These are phyloP conservation scores for Borovskyia barvae DNA, from an alignment of 208 protist genomes.

Conservation along the genomic window DNA sequence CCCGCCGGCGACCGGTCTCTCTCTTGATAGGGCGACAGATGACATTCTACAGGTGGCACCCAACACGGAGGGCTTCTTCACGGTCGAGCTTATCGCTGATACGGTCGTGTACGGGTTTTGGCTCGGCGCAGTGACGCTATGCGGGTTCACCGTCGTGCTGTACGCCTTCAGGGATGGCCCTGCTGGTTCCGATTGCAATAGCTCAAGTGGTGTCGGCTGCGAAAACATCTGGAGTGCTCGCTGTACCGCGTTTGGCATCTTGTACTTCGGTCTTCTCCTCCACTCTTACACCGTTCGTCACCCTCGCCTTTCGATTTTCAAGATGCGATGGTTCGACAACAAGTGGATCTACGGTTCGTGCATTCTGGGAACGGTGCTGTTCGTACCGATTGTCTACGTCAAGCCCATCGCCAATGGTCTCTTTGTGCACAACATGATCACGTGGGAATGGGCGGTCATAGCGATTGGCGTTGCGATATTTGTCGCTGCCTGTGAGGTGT, in stretches of 20 bases:
- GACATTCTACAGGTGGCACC: slow-evolving; percentile 84
- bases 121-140: slow-evolving; percentile 62
- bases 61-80: slow-evolving; percentile 79
- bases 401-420: slow-evolving; percentile 56
- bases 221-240: slow-evolving; percentile 70
- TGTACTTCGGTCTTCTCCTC: slow-evolving; percentile 87
- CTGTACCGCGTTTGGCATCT: slow-evolving; percentile 74
- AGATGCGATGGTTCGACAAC: slow-evolving; percentile 89
- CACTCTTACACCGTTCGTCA: slow-evolving; percentile 91
- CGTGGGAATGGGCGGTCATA: slow-evolving; percentile 85
- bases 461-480: slow-evolving; percentile 55
- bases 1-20: slow-evolving; percentile 76
- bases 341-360: slow-evolving; percentile 72
- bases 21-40: slow-evolving; percentile 64
- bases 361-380: slow-evolving; percentile 47
- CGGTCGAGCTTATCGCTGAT: slow-evolving; percentile 76
- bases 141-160: slow-evolving; percentile 59
- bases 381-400: slow-evolving; percentile 82
- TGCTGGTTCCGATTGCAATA: slow-evolving; percentile 68
- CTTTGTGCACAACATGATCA: slow-evolving; percentile 82
- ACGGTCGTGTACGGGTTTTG: slow-evolving; percentile 83
- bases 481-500: slow-evolving; percentile 54
- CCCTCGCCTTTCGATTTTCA: slow-evolving; percentile 66
- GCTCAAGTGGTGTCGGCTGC: slow-evolving; percentile 38
- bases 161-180: slow-evolving; percentile 69